Conservation (phyloP, 176 grass and related monocot species). For the Alloteropsis semialata region DNA sequence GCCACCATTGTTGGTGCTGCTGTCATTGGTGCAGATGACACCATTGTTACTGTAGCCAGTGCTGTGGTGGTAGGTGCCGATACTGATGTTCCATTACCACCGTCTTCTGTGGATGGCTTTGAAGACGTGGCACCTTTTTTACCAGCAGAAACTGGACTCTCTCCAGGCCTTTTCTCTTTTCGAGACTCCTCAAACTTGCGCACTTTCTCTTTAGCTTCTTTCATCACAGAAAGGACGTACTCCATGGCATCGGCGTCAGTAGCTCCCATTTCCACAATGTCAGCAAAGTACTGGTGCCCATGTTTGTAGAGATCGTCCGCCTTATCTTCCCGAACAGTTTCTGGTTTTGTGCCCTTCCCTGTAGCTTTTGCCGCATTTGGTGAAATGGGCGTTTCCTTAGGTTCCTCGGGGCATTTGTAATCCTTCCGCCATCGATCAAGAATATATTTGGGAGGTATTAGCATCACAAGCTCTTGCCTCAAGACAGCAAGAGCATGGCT, state of each 20-base stretch:
- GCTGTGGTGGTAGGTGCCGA: constrained; percentile 1
- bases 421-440: constrained; percentile 91
- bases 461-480: constrained; percentile 83
- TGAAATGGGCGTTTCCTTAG: constrained; percentile 45
- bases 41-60: background rate
- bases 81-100: constrained; percentile 12
- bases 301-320: constrained; percentile 74
- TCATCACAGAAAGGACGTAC: constrained; percentile 79
- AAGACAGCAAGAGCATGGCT: constrained; percentile 89
- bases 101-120: constrained; percentile 34
- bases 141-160: constrained; percentile 39
- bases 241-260: constrained; percentile 78
- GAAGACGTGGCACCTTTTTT: constrained; percentile 41
- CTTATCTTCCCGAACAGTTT: constrained; percentile 52
- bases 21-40: constrained; percentile 28
- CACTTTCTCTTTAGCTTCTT: constrained; percentile 87
- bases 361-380: constrained; percentile 23
- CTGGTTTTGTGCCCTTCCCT: constrained; percentile 34
- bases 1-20: constrained; percentile 42
- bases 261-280: constrained; percentile 87
- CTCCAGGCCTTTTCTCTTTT: constrained; percentile 52
- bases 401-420: constrained; percentile 75
- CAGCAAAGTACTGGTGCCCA: constrained; percentile 73
- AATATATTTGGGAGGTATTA: constrained; percentile 88
- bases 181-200: constrained; percentile 70